Evolutionary conservation across 352 stramenopile species (phyloP).

Genomic region (Phytophthora nicotianae): DNA sequence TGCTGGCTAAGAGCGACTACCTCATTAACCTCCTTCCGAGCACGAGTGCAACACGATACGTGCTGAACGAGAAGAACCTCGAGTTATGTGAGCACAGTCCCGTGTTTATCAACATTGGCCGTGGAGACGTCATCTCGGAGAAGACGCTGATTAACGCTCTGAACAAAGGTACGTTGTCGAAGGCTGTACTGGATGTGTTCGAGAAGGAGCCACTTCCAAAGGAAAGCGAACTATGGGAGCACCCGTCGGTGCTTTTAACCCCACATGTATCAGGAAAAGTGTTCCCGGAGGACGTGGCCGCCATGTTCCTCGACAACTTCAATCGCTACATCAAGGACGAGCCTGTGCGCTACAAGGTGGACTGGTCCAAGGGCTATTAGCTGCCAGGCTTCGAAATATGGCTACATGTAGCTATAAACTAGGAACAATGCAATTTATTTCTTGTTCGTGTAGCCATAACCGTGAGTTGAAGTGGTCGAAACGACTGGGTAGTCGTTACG

Average conservation of each 20-base stretch:
- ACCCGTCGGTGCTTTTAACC: constrained; percentile 70
- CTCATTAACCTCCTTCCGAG: constrained; percentile 85
- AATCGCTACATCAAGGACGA: constrained; percentile 48
- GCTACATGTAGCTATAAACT: background rate
- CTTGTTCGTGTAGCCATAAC: background rate
- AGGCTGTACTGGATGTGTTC: constrained; percentile 70
- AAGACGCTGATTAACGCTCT: constrained; percentile 62
- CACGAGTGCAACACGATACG: constrained; percentile 64
- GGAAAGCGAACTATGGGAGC: constrained; percentile 66
- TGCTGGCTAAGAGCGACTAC: constrained; percentile 71
- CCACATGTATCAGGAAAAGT: constrained; percentile 84
- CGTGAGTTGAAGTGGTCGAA: constrained; percentile 16
- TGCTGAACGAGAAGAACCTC: constrained; percentile 63
- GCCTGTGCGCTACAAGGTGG: constrained; percentile 49
- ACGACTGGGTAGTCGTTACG: constrained; percentile 19
- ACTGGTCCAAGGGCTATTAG: constrained; percentile 65
- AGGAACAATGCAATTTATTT: background rate
- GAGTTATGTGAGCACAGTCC: constrained; percentile 52
- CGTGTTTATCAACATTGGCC: constrained; percentile 89
- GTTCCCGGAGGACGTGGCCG: constrained; percentile 74
- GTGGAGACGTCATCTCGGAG: constrained; percentile 82
- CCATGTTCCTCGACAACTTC: constrained; percentile 72
- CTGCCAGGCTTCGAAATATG: constrained; percentile 3
- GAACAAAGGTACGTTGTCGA: constrained; percentile 60
- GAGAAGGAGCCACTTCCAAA: constrained; percentile 58